Percentiles rank a stretch among this genome's conserved stretches.
phyloP scores from a whole-genome alignment of 2,329 filamentous ascomycete species.

The Bipolaris zeicola region DNA sequence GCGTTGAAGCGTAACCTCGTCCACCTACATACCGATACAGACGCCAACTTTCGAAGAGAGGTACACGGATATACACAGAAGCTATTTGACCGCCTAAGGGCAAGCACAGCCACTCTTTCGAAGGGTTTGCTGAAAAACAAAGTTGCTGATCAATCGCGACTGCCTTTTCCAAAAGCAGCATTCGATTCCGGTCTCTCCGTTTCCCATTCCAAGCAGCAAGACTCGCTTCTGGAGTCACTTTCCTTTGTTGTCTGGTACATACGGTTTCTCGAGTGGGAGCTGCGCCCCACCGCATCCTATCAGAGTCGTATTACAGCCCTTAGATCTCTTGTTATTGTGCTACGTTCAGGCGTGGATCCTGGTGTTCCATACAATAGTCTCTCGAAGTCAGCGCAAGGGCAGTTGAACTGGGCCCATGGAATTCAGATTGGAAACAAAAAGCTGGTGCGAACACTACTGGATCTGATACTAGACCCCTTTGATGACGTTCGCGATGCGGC shows the following conservation, averaged over 20 bases:
- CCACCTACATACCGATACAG: conserved; percentile 79
- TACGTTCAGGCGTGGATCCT: conserved; percentile 70
- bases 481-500: conserved; percentile 78
- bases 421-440: conserved; percentile 51
- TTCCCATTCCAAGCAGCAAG: conserved; percentile 2
- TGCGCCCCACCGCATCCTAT: conserved; percentile 83
- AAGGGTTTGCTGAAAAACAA: conserved; percentile 24
- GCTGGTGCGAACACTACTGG: conserved; percentile 69
- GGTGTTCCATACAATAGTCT: conserved; percentile 46
- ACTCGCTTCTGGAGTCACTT: conserved; percentile 57
- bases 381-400: conserved; percentile 56
- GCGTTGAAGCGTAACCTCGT: conserved; percentile 70
- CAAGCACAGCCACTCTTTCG: conserved; percentile 40
- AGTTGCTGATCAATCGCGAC: conserved; percentile 7
- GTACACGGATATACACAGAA: conserved; percentile 75
- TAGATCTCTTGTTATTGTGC: conserved; percentile 69
- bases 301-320: conserved; percentile 85
- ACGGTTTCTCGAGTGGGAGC: conserved; percentile 71
- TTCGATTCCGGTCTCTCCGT: not conserved
- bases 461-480: conserved; percentile 86
- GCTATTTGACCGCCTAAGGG: conserved; percentile 72
- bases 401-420: conserved; percentile 57
- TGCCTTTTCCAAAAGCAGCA: conserved; percentile 26
- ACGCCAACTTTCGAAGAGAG: conserved; percentile 85
- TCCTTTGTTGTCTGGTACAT: conserved; percentile 77